Conservation (phyloP, 2,329 filamentous ascomycete genomes). For the Metarhizium album region DNA sequence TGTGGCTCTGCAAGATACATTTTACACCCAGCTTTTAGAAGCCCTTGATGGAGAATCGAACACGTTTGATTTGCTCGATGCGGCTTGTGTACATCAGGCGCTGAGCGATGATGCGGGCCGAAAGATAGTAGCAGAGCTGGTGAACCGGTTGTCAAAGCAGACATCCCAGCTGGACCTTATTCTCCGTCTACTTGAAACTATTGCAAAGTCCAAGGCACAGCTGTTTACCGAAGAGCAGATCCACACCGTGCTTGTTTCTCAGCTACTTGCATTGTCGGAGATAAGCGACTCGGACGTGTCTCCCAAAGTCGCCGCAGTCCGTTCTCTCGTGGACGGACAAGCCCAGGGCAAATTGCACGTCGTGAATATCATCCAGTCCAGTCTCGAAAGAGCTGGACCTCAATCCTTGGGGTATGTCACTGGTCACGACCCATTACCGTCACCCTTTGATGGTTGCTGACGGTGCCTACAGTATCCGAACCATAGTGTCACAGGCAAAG, state of each 20-base stretch:
- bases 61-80: conserved; percentile 36
- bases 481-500: conserved; percentile 36
- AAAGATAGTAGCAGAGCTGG: conserved; percentile 24
- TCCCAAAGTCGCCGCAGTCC: conserved; percentile 31
- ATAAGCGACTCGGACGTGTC: conserved; percentile 28
- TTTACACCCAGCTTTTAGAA: conserved; percentile 30
- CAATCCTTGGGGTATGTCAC: conserved; percentile 39
- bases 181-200: conserved; percentile 36
- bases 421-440: neutral
- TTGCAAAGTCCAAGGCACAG: conserved; percentile 33
- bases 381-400: conserved; percentile 37
- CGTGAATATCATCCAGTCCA: conserved; percentile 41
- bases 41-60: conserved; percentile 23
- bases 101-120: conserved; percentile 25
- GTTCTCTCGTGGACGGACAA: conserved; percentile 33
- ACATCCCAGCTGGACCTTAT: conserved; percentile 18
- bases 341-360: conserved; percentile 32
- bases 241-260: conserved; percentile 40
- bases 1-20: conserved; percentile 33
- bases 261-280: conserved; percentile 44
- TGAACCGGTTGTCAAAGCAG: conserved; percentile 22
- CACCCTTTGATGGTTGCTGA: conserved; percentile 2
- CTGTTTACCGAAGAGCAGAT: conserved; percentile 32
- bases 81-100: conserved; percentile 31
- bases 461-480: conserved; percentile 33